Conservation (phyloP, 2,329 filamentous ascomycete genomes). For the Alternaria sp. region DNA sequence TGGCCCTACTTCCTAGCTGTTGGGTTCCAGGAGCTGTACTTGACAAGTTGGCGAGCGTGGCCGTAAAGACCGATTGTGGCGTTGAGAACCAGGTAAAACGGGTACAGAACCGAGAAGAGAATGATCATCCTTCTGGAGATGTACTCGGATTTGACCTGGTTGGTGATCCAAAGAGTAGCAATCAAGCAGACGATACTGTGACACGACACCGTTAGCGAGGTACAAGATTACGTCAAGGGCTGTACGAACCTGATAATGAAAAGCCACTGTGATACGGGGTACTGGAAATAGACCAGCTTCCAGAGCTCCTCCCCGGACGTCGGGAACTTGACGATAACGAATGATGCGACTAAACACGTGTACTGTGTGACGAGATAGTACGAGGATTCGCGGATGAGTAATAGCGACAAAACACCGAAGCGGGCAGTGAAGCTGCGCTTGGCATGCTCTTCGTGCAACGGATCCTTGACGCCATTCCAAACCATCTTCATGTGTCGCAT, state of each 20-base stretch:
- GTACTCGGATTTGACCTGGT: slow-evolving; percentile 56
- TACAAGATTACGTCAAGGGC: slow-evolving; percentile 8
- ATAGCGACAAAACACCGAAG: slow-evolving; percentile 55
- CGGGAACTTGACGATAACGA: slow-evolving; percentile 56
- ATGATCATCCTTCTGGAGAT: slow-evolving; percentile 51
- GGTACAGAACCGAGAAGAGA: slow-evolving; percentile 53
- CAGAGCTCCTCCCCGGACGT: slow-evolving; percentile 46
- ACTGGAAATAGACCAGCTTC: slow-evolving; percentile 56
- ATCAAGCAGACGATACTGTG: slow-evolving; percentile 52
- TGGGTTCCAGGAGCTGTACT: slow-evolving; percentile 58
- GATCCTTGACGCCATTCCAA: slow-evolving; percentile 50
- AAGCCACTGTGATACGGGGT: slow-evolving; percentile 57
- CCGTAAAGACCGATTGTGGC: slow-evolving; percentile 57
- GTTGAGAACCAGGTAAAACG: slow-evolving; percentile 53
- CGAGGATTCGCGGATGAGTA: slow-evolving; percentile 55
- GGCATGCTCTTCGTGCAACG: slow-evolving; percentile 27
- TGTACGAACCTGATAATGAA: slow-evolving; percentile 52
- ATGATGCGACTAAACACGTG: slow-evolving; percentile 54
- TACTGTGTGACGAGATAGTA: slow-evolving; percentile 60
- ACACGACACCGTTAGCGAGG: slow-evolving; percentile 21
- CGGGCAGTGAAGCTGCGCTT: slow-evolving; percentile 48
- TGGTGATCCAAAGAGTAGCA: slow-evolving; percentile 56
- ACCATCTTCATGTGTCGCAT: slow-evolving; percentile 52
- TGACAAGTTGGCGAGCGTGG: slow-evolving; percentile 55
- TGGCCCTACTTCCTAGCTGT: slow-evolving; percentile 46